phyloP scores from a whole-genome alignment of 495 filamentous ascomycete species.

The Neohortaea acidophila region DNA sequence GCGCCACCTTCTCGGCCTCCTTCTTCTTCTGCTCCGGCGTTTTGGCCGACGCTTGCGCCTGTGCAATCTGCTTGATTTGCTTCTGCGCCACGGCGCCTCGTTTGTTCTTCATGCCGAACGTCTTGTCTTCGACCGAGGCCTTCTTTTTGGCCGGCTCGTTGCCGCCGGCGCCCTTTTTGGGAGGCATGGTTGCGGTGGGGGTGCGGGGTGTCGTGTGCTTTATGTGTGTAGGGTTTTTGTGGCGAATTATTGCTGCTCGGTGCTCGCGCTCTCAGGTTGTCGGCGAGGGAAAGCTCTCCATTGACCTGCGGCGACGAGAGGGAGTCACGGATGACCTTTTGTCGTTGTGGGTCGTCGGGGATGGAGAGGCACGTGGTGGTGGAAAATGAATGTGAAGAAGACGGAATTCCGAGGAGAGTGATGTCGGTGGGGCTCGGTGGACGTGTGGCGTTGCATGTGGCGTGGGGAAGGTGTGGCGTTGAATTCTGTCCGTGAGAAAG shows the following conservation, averaged over 20 bases:
- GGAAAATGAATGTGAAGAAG: too few species aligned
- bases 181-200: constrained; percentile 79
- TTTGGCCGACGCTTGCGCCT: constrained; percentile 54
- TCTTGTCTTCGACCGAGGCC: constrained; percentile 68
- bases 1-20: constrained; percentile 72
- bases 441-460: not conserved
- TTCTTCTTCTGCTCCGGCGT: constrained; percentile 73
- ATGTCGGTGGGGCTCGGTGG: not conserved
- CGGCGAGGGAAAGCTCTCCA: constrained; percentile 18
- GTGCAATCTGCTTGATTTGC: constrained; percentile 65
- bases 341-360: not conserved
- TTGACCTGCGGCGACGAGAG: too few species aligned
- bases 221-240: not conserved
- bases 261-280: constrained; percentile 5
- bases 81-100: constrained; percentile 83
- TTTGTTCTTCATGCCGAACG: constrained; percentile 99
- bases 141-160: constrained; percentile 57
- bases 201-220: not conserved
- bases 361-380: too few species aligned
- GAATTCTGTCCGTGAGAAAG: too few species aligned
- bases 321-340: too few species aligned
- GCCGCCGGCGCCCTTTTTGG: constrained; percentile 58
- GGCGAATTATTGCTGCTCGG: not conserved
- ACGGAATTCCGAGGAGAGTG: too few species aligned
- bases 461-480: too few species aligned